Evolutionary conservation across 768 basidiomycete genomes (phyloP).

Genomic region (Chiua virens): DNA sequence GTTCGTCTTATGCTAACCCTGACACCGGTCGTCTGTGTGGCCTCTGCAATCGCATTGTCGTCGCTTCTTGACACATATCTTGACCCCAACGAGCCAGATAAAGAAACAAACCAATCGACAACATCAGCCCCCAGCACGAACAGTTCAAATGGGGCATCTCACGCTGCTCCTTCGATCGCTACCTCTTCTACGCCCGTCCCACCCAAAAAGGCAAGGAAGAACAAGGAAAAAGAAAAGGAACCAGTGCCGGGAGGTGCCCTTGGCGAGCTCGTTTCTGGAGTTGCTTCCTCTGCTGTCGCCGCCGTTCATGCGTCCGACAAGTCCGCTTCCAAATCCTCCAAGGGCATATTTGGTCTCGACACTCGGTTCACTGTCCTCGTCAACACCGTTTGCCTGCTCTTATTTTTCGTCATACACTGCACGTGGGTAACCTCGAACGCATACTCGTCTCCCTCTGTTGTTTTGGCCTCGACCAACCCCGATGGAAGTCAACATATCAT

Average conservation of each 20-base stretch:
- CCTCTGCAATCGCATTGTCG: slow-evolving; percentile 89
- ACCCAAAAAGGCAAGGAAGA: slow-evolving; percentile 52
- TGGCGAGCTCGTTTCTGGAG: slow-evolving; percentile 43
- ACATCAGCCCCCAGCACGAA: background rate
- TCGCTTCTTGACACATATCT: slow-evolving; percentile 87
- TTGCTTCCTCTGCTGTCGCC: slow-evolving; percentile 31
- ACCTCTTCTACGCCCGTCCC: slow-evolving; percentile 31
- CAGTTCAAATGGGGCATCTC: slow-evolving; percentile 18
- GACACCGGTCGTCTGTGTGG: slow-evolving; percentile 94
- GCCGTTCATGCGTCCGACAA: slow-evolving; percentile 19
- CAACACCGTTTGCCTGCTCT: slow-evolving; percentile 74
- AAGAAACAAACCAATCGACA: slow-evolving; percentile 4
- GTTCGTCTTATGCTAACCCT: slow-evolving; percentile 97
- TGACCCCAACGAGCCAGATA: slow-evolving; percentile 73
- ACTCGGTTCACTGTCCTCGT: slow-evolving; percentile 73
- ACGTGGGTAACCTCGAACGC: slow-evolving; percentile 95
- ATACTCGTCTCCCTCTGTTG: slow-evolving; percentile 97
- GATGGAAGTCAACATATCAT: slow-evolving; percentile 95
- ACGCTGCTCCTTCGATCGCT: no score
- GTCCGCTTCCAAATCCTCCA: slow-evolving; percentile 21
- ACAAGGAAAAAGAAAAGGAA: slow-evolving; percentile 42
- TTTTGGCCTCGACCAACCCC: slow-evolving; percentile 71
- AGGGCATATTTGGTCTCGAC: slow-evolving; percentile 84
- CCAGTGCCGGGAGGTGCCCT: slow-evolving; percentile 36
- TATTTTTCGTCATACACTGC: slow-evolving; percentile 93